Base-by-base conservation (phyloP, 305 asterid species). In the Petunia hybrid region DNA sequence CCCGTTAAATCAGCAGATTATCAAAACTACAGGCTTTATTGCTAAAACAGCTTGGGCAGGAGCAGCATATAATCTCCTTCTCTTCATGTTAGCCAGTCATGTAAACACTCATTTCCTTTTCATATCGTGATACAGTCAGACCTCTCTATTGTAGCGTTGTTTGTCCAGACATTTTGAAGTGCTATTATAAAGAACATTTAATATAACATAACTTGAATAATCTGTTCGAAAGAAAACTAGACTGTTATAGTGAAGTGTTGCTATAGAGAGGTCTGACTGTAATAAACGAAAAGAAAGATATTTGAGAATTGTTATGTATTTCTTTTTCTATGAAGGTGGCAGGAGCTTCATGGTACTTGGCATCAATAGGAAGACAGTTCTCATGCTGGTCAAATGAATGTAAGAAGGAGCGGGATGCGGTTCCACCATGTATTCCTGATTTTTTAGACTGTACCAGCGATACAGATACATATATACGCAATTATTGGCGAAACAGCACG, bases 41-140 rank as follows among this genome's bases (percentile, higher is more conserved):
- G 98, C 99, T 43, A 92, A 92, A 91, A 94, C 98, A 46, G 97
- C 98, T 53, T 96, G 99, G 99, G 98, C 98, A 0, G 99, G 97
- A 77, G 98, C 98, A 39, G 99, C 97, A 1, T 96, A 96, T 85
- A 96, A 96, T 88, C 89, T 96, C 78, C 96, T 96, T 82, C 98
- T 96, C 8, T 96, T 79, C 92, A 87, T 94, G 90, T 87, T 96
- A 12, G 98, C 98, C 31, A 96, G 99, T 81, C 99, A 96, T 76
- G 99, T 96, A 88, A 89, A 88, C 48, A 8, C n/a, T 4, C 35
- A 10, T 22, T 56, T 51, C 7, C 14, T 10, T 51, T 9, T 46
- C 61, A 13, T 46, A 22, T 70, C 9, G 43, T 35, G 5, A 69
- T 22, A 22, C 31, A 22, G 31, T 22, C 31, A 22, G 31, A 22